phyloP scores from a whole-genome alignment of 1,284 basidiomycete genomes.

The Moniliophthora roreri region DNA sequence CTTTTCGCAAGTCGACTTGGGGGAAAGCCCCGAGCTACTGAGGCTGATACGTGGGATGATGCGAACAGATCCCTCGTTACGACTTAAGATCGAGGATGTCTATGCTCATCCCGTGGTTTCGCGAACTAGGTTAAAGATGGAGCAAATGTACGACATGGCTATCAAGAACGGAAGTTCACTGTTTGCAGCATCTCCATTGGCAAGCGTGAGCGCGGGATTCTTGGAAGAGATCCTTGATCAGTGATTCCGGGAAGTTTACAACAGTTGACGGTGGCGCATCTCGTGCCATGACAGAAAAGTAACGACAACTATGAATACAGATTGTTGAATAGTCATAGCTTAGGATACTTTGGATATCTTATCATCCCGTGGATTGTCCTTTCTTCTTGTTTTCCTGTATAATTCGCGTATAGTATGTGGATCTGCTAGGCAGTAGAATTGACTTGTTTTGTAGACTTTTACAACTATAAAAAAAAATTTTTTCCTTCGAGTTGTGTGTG shows the following conservation, averaged over 20 bases:
- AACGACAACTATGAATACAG: neutral
- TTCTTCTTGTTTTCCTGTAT: constrained; percentile 7
- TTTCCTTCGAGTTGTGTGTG: neutral
- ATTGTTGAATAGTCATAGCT: too few species aligned
- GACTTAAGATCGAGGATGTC: constrained; percentile 63
- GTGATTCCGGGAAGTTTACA: constrained; percentile 16
- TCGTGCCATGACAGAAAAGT: constrained; percentile 2
- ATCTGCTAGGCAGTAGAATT: constrained; percentile 2
- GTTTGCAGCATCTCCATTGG: constrained; percentile 69
- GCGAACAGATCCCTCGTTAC: constrained; percentile 64
- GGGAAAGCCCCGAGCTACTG: constrained; percentile 73
- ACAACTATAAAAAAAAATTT: neutral
- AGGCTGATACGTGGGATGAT: constrained; percentile 79
- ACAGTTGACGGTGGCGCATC: constrained; percentile 26
- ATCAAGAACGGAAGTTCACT: constrained; percentile 38
- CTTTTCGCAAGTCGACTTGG: constrained; percentile 85
- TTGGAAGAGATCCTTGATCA: constrained; percentile 59
- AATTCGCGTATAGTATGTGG: constrained; percentile 4
- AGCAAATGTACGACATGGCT: constrained; percentile 42
- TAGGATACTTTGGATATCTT: neutral
- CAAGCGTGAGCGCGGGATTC: constrained; percentile 56
- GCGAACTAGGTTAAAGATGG: constrained; percentile 69
- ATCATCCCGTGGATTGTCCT: constrained; percentile 1
- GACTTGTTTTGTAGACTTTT: constrained; percentile 2
- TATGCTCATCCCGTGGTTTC: constrained; percentile 68